Evolutionary conservation across 495 filamentous ascomycete genomes (phyloP).

Genomic region (Parathielavia appendiculata): DNA sequence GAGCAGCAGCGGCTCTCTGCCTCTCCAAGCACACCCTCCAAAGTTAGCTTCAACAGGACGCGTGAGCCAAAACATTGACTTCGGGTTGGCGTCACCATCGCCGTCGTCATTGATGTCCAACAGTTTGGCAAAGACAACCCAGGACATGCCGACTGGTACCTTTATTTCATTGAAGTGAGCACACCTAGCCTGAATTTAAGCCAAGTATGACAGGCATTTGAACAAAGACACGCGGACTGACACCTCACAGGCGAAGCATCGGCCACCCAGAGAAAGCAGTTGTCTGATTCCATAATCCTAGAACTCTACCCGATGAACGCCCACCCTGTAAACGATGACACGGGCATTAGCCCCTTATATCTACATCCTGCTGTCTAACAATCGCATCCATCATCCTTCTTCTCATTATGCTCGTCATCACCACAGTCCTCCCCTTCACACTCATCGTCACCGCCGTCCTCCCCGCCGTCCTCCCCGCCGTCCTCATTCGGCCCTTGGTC

Average conservation of each 20-base stretch:
- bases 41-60: too few relatives aligned
- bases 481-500: neutral
- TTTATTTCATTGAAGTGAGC: too few relatives aligned
- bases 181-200: too few relatives aligned
- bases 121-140: too few relatives aligned
- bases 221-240: too few relatives aligned
- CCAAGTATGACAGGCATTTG: too few relatives aligned
- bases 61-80: too few relatives aligned
- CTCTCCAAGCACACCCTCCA: too few relatives aligned
- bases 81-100: too few relatives aligned
- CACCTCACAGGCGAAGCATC: neutral
- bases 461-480: neutral
- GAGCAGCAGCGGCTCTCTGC: too few relatives aligned
- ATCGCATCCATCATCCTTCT: neutral
- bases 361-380: slow-evolving; percentile 5
- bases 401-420: neutral
- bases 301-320: neutral
- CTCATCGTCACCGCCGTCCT: neutral
- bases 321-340: neutral
- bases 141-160: too few relatives aligned
- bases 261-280: neutral
- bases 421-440: neutral
- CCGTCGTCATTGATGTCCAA: too few relatives aligned
- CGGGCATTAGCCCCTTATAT: neutral
- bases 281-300: slow-evolving; percentile 6